phyloP scores from a whole-genome alignment of 2,329 filamentous ascomycete species.

The Monilinia polystroma region DNA sequence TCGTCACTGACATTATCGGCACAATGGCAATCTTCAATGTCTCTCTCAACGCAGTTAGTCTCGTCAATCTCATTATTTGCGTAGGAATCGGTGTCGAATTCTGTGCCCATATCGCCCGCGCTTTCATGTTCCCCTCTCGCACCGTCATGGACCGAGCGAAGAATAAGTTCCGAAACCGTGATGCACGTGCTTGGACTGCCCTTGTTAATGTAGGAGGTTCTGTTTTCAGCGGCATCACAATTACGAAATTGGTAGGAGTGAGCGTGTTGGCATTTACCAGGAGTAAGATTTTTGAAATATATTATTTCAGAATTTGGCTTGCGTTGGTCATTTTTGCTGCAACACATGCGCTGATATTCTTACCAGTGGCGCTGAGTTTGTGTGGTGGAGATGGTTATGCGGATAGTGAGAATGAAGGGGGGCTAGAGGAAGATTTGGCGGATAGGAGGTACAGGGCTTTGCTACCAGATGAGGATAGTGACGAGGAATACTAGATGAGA shows the following conservation, averaged over 20 bases:
- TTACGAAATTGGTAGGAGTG: slow-evolving; percentile 93
- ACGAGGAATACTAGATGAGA: slow-evolving; percentile 33
- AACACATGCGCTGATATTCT: slow-evolving; percentile 82
- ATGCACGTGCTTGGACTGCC: slow-evolving; percentile 87
- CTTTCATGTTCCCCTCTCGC: slow-evolving; percentile 89
- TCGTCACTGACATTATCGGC: slow-evolving; percentile 87
- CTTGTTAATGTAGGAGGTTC: slow-evolving; percentile 92
- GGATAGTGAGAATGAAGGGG: slow-evolving; percentile 82
- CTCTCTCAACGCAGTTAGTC: slow-evolving; percentile 88
- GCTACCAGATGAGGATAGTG: slow-evolving; percentile 74
- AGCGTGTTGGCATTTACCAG: slow-evolving; percentile 89
- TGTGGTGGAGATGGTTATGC: slow-evolving; percentile 84
- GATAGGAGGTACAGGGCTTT: slow-evolving; percentile 75
- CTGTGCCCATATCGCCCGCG: slow-evolving; percentile 92
- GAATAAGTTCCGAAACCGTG: slow-evolving; percentile 73
- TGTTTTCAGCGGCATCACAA: slow-evolving; percentile 92
- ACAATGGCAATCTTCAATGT: slow-evolving; percentile 89
- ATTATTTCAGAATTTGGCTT: slow-evolving; percentile 97
- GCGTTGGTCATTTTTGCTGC: slow-evolving; percentile 87
- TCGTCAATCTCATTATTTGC: slow-evolving; percentile 96
- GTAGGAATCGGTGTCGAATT: slow-evolving; percentile 97
- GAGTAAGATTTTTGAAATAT: slow-evolving; percentile 99
- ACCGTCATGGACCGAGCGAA: slow-evolving; percentile 79
- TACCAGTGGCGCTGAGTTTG: slow-evolving; percentile 85
- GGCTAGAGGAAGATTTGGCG: slow-evolving; percentile 84